Base-by-base conservation (phyloP, 2,329 filamentous ascomycete genomes). In the Trichoderma koningii region DNA sequence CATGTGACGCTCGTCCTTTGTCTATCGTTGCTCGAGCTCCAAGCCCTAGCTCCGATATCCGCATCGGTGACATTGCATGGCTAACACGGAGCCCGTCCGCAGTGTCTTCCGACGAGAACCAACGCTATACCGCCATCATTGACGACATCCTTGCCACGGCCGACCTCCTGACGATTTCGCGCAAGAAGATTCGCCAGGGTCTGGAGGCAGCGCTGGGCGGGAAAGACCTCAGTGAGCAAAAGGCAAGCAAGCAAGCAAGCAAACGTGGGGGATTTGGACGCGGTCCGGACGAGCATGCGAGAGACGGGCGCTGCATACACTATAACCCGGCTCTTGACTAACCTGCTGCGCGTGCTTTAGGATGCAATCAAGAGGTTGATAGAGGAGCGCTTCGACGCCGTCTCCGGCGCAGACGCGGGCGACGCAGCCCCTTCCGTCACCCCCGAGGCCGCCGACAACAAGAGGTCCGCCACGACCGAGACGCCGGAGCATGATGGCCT, bases 361-460 rank as follows among this genome's bases (percentile, higher is more conserved):
- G 80, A 83, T 73, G 86, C 87, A 15, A 89, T 92, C 76, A 91
- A 91, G 74, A 80, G 80, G 59, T 81, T 93, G 55, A 92, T 93
- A 63, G 88, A 89, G 77, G 83, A 86, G 69, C 87, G 90, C 19
- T 93, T 93, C 75, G 90, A 93, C 72, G 84, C 88, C 64, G 85
- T 89, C 70, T 86, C 85, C 56, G 82, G 83, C 30, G 70, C 73
- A 61, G 70, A 76, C 71, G 83, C 87, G 67, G 65, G 71, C 69
- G 56, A 77, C 69, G 75, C 81, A 69, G 76, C 82, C 56, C 68
- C 73, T 15, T 69, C 73, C 10, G 69, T 73, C n/a, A 69, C 71
- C 9, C 69, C 73, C 55, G 70, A 76, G n/a, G 70, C 75, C 19
- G 70, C 73, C 3, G 68, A 73, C 9, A 70, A 67, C 63, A 79